Percentiles rank a stretch among this genome's conserved stretches.
Conservation (phyloP, 345 rosid genomes). For the Murraya koenigii region DNA sequence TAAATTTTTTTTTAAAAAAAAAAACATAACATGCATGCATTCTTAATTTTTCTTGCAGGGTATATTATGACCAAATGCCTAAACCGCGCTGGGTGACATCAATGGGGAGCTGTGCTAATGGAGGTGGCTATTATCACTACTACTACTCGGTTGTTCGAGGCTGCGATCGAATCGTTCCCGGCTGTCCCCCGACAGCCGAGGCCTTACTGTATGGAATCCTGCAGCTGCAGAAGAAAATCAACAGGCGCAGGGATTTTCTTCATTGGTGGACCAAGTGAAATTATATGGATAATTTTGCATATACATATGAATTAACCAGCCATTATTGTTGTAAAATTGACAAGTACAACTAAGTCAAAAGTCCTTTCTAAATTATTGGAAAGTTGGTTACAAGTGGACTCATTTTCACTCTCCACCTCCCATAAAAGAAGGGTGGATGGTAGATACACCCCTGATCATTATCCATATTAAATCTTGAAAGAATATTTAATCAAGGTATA, state of each 20-base stretch:
- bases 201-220: slow-evolving; percentile 86
- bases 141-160: slow-evolving; percentile 95
- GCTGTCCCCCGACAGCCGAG: slow-evolving; percentile 97
- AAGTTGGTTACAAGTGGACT: background rate
- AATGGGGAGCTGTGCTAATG: slow-evolving; percentile 98
- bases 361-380: background rate
- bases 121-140: slow-evolving; percentile 96
- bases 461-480: background rate
- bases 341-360: background rate
- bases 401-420: background rate
- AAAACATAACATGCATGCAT: too few relatives aligned
- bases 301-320: too few relatives aligned
- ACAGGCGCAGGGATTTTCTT: slow-evolving; percentile 91
- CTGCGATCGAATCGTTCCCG: slow-evolving; percentile 96
- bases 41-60: slow-evolving; percentile 46
- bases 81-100: slow-evolving; percentile 97
- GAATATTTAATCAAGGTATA: background rate
- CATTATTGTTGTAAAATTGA: too few relatives aligned
- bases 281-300: background rate
- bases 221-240: slow-evolving; percentile 97
- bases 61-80: slow-evolving; percentile 97
- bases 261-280: slow-evolving; percentile 83
- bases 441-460: background rate
- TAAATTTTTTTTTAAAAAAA: too few relatives aligned
- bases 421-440: background rate